These are phyloP conservation scores for Trichosporon coremiiforme DNA, from an alignment of 1,284 basidiomycete genomes.

Conservation along the genomic window DNA sequence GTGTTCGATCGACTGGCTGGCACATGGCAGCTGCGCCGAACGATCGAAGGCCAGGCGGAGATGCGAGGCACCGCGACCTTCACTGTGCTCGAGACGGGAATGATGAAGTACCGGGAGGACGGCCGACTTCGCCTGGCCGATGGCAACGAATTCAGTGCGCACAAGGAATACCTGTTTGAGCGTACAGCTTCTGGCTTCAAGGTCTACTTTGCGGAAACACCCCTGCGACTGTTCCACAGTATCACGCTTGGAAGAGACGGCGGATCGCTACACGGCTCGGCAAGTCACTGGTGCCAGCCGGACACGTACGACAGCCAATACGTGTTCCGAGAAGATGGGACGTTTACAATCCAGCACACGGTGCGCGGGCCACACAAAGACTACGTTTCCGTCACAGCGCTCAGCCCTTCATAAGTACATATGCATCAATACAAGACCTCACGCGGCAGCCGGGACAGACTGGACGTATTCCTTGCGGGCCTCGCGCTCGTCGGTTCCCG, in stretches of 20 bases:
- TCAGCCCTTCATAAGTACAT: conserved; percentile 18
- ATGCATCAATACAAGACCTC: neutral
- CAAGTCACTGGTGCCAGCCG: neutral
- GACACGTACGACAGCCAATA: conserved; percentile 10
- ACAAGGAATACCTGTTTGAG: conserved; percentile 16
- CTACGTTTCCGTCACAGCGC: neutral
- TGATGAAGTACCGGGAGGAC: conserved; percentile 3
- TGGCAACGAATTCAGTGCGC: conserved; percentile 5
- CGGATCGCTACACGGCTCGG: neutral
- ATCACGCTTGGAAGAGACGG: neutral
- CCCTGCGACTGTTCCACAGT: neutral
- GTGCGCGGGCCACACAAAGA: conserved; percentile 8
- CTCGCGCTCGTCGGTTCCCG: conserved; percentile 65
- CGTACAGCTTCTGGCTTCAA: neutral
- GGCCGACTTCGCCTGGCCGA: conserved; percentile 5
- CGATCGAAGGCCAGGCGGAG: conserved; percentile 7
- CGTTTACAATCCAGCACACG: neutral
- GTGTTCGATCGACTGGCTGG: neutral
- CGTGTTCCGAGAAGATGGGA: neutral
- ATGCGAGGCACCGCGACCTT: conserved; percentile 2
- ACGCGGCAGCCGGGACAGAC: conserved; percentile 17
- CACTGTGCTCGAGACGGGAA: neutral
- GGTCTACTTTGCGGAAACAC: conserved; percentile 8
- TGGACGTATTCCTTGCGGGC: conserved; percentile 67
- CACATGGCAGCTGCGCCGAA: neutral